Evolutionary conservation across 768 basidiomycete species (phyloP), one percentile per base, ranked within the genome.

Genomic region (Hericium alpestre): DNA sequence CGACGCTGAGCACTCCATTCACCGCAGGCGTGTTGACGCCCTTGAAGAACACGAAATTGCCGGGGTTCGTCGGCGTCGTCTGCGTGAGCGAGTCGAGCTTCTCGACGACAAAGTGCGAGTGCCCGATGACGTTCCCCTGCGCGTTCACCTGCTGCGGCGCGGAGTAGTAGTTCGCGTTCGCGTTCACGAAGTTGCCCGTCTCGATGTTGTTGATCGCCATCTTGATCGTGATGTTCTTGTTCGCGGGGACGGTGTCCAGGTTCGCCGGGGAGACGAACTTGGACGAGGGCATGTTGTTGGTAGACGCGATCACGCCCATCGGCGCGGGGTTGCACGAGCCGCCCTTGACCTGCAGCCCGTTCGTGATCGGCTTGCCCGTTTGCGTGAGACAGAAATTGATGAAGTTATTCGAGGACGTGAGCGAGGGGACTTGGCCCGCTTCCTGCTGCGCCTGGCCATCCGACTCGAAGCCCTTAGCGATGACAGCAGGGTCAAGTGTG

Each of bases 31-130:
- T 57, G 59, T 74, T 79, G 59, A 74, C 70, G 61, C 72, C 84
- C 77, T 82, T 81, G 80, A 87, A 86, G 73, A 85, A 86, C 27
- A 72, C 73, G 62, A 86, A 86, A 49, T 69, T 70, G 55, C 66
- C 71, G 5, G 82, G 77, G 66, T 84, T 72, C 38, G 74, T 72
- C 37, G 74, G 65, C 1, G 65, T 64, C n/a, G 75, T 75, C 56
- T 74, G 70, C n/a, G 66, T 66, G 39, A 82, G 59, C 4, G 75
- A 69, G 47, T 61, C 48, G 62, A 84, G 65, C 58, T 58, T 38
- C 67, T 84, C 75, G 57, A 84, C 65, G 50, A 79, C 79, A 63
- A 84, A 70, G 70, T 84, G 82, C 7, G 74, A 74, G 72, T 82
- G 80, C 53, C 83, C 84, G 43, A 70, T 59, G 65, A 80, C 74